A percentile compares a stretch with the other conserved stretches of the same genome.
These are phyloP conservation scores for Puccinia coronata DNA, from an alignment of 1,284 basidiomycete genomes.

Conservation along the genomic window DNA sequence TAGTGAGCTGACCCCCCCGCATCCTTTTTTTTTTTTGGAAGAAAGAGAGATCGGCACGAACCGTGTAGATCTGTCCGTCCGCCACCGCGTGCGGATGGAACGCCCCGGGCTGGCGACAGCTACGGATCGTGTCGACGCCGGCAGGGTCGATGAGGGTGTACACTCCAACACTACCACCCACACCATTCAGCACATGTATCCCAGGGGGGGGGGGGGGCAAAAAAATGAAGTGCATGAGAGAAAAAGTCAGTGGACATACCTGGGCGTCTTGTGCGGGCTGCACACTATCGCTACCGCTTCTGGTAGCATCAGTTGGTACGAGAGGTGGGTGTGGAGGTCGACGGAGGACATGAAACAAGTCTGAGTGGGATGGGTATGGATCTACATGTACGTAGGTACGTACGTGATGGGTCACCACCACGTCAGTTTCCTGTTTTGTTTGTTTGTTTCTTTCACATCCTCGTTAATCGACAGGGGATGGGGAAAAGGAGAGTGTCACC, in stretches of 20 bases:
- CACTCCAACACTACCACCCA: constrained; percentile 66
- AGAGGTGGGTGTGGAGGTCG: constrained; percentile 82
- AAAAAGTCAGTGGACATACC: constrained; percentile 52
- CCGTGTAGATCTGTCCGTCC: constrained; percentile 19
- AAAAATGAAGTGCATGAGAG: no score
- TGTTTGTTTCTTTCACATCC: no score
- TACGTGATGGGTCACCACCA: no score
- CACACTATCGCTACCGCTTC: constrained; percentile 90
- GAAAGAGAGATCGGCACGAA: not conserved
- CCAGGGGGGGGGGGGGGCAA: not conserved
- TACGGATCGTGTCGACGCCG: constrained; percentile 70
- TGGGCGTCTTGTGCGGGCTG: constrained; percentile 74
- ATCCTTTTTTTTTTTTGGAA: not conserved
- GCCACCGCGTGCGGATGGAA: constrained; percentile 74
- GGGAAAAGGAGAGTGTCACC: no score
- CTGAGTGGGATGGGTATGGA: constrained; percentile 87
- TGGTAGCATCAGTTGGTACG: constrained; percentile 80
- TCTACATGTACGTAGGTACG: no score
- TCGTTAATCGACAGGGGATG: no score
- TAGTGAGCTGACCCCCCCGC: no score
- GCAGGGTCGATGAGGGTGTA: constrained; percentile 82
- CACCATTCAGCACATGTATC: no score
- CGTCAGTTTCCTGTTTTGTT: no score
- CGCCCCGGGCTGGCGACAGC: constrained; percentile 69
- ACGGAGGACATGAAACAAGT: constrained; percentile 78